A percentile compares a stretch with the other conserved stretches of the same genome.
phyloP scores from a whole-genome alignment of 1,139 yeast species.

The Yamadazyma pseudoaaseri region DNA sequence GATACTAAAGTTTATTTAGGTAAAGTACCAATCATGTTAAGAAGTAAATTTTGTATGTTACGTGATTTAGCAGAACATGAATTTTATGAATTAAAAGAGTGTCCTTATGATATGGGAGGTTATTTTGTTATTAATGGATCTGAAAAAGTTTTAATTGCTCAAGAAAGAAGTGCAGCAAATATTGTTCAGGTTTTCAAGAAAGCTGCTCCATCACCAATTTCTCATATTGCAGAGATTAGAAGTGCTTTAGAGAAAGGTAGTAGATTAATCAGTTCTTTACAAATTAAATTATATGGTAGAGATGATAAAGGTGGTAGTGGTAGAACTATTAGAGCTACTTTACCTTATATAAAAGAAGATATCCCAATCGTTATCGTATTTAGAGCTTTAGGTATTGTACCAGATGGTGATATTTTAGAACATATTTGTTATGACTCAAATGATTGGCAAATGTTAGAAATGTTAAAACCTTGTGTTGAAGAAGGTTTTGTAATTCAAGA shows the following conservation, averaged over 20 bases:
- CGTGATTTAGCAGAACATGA: constrained; percentile 93
- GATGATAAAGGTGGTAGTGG: constrained; percentile 72
- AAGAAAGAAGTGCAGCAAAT: constrained; percentile 97
- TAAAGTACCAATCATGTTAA: constrained; percentile 95
- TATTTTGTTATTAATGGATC: constrained; percentile 97
- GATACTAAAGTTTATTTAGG: constrained; percentile 86
- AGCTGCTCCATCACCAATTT: constrained; percentile 95
- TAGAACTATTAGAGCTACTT: constrained; percentile 88
- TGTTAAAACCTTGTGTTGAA: constrained; percentile 98
- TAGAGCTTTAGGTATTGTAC: constrained; percentile 97
- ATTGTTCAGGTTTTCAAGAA: constrained; percentile 98
- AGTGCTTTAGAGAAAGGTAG: constrained; percentile 97
- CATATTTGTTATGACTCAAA: constrained; percentile 97
- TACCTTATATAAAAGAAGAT: constrained; percentile 95
- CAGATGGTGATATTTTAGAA: constrained; percentile 97
- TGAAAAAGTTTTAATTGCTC: constrained; percentile 96
- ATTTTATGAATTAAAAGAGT: constrained; percentile 91
- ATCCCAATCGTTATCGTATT: constrained; percentile 95
- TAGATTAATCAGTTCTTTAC: constrained; percentile 89
- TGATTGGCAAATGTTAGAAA: constrained; percentile 99
- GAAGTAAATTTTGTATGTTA: constrained; percentile 94
- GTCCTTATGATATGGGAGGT: constrained; percentile 99
- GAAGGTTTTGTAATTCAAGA: constrained; percentile 98
- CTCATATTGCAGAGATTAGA: constrained; percentile 95
- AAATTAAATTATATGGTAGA: constrained; percentile 86